phyloP scores from a whole-genome alignment of 176 grass and related monocot species.

The Neostapfia colusana region DNA sequence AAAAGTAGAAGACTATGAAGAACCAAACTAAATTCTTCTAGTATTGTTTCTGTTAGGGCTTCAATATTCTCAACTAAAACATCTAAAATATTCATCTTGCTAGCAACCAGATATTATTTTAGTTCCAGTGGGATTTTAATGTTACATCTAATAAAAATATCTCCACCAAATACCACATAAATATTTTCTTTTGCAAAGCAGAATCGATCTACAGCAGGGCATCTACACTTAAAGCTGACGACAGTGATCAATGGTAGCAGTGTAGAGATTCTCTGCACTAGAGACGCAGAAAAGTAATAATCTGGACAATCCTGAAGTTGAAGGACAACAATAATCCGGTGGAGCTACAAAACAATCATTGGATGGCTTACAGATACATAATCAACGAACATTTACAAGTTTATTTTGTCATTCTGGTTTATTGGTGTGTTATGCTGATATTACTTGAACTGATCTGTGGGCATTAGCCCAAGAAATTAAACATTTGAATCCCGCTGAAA shows the following conservation, averaged over 20 bases:
- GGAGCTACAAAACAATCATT: not conserved
- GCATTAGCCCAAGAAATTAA: not conserved
- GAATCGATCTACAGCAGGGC: not conserved
- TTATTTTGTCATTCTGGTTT: conserved; percentile 31
- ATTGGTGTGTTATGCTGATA: not conserved
- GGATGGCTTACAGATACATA: not conserved
- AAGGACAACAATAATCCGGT: not conserved
- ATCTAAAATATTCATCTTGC: not conserved
- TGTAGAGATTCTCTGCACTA: not conserved
- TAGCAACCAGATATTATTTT: not conserved
- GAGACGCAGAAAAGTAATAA: not conserved
- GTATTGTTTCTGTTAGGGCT: no score
- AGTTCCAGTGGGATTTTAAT: not conserved
- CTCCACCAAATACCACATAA: not conserved
- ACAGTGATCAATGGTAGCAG: not conserved
- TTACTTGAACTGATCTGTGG: conserved; percentile 6
- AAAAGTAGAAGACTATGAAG: no score
- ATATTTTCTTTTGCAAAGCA: not conserved
- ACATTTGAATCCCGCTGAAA: conserved; percentile 54
- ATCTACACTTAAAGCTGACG: no score
- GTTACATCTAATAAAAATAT: not conserved
- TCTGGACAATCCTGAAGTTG: not conserved
- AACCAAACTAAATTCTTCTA: no score
- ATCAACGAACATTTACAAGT: not conserved
- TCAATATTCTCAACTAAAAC: not conserved